Evolutionary conservation across 2,329 filamentous ascomycete species (phyloP).

Genomic region (Penicillium freii): DNA sequence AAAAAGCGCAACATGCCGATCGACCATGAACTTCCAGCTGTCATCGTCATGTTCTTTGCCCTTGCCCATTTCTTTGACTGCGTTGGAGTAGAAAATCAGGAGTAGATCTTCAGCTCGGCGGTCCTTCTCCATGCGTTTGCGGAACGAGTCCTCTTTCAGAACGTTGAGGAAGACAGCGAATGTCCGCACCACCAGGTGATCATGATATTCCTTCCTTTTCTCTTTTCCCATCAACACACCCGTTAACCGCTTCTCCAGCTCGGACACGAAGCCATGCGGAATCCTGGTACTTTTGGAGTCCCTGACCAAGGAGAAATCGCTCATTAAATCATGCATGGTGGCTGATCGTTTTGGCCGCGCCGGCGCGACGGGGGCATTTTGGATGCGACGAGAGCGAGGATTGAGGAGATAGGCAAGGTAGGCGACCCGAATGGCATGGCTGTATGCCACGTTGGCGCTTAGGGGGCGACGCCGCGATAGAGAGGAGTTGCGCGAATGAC

Average conservation of each 20-base stretch:
- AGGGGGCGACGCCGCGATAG: conserved; percentile 44
- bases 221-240: conserved; percentile 79
- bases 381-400: conserved; percentile 82
- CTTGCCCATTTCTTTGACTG: conserved; percentile 84
- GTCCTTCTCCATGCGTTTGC: conserved; percentile 90
- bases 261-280: conserved; percentile 68
- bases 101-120: conserved; percentile 88
- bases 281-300: conserved; percentile 69
- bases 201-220: conserved; percentile 81
- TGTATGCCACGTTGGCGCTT: conserved; percentile 76
- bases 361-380: conserved; percentile 70
- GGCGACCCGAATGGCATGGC: conserved; percentile 83
- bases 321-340: conserved; percentile 77
- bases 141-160: conserved; percentile 83
- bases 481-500: conserved; percentile 45
- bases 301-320: conserved; percentile 71
- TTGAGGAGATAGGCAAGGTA: conserved; percentile 92
- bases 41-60: conserved; percentile 75
- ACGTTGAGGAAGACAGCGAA: conserved; percentile 94
- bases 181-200: conserved; percentile 85
- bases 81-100: conserved; percentile 93
- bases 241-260: conserved; percentile 74
- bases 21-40: conserved; percentile 85
- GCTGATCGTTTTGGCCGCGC: conserved; percentile 67
- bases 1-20: conserved; percentile 92